These are phyloP conservation scores for Canavalia gladiata DNA, from an alignment of 306 rosid genomes.

Conservation along the genomic window DNA sequence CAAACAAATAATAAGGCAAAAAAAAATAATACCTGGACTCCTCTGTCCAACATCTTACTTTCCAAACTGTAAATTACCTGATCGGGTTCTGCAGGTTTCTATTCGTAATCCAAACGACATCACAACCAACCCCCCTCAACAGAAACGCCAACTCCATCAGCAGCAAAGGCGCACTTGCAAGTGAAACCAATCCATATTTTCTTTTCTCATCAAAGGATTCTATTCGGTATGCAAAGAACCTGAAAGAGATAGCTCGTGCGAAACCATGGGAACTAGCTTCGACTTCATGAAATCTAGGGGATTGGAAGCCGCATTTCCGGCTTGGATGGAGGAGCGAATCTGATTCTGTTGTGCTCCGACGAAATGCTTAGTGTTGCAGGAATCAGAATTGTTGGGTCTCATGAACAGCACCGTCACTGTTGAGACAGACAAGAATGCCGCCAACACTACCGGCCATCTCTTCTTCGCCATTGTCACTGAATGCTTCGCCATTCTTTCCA, in stretches of 20 bases:
- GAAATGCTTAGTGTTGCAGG: constrained; percentile 53
- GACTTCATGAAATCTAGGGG: constrained; percentile 84
- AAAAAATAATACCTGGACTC: constrained; percentile 71
- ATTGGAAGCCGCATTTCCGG: constrained; percentile 44
- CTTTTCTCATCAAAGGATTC: background rate
- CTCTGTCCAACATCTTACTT: constrained; percentile 79
- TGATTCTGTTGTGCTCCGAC: background rate
- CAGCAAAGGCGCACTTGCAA: constrained; percentile 70
- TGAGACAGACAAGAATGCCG: constrained; percentile 38
- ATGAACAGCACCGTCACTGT: constrained; percentile 46
- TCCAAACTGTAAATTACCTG: constrained; percentile 76
- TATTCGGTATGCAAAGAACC: constrained; percentile 24
- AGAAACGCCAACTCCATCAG: constrained; percentile 87
- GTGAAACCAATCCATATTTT: background rate
- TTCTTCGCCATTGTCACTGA: constrained; percentile 71
- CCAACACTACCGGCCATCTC: constrained; percentile 55
- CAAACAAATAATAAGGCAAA: background rate
- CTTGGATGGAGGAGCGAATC: constrained; percentile 49
- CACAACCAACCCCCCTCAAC: constrained; percentile 76
- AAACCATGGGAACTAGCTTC: constrained; percentile 85
- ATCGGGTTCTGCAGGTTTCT: constrained; percentile 61
- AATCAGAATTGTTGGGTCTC: constrained; percentile 61
- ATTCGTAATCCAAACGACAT: constrained; percentile 80
- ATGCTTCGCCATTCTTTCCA: constrained; percentile 21
- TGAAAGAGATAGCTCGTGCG: constrained; percentile 87